Conservation (phyloP, 371 early-diverging fungal genomes). For the Syncephalastrum monosporum region DNA sequence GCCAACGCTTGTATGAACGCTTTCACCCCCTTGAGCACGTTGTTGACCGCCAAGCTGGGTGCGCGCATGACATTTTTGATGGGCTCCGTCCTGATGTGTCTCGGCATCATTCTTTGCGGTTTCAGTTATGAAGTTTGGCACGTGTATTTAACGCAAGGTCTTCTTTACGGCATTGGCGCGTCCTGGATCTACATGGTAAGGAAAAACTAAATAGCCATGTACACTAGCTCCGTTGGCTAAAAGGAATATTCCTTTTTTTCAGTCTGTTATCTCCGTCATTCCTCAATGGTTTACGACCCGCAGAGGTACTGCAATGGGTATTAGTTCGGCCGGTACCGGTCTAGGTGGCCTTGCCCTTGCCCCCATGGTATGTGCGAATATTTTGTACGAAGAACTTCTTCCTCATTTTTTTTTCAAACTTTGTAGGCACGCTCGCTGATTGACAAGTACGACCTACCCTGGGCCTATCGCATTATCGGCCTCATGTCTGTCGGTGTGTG, state of each 20-base stretch:
- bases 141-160: constrained; percentile 51
- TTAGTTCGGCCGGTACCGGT: constrained; percentile 75
- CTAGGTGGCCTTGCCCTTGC: constrained; percentile 62
- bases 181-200: constrained; percentile 38
- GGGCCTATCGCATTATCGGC: constrained; percentile 40
- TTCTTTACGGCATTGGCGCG: constrained; percentile 48
- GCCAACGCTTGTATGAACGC: constrained; percentile 42
- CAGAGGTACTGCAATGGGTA: constrained; percentile 61
- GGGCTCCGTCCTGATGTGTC: constrained; percentile 47
- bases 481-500: constrained; percentile 38
- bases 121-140: constrained; percentile 55
- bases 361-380: constrained; percentile 28
- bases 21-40: constrained; percentile 40
- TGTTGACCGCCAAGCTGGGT: constrained; percentile 40
- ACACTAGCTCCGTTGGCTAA: background rate
- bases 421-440: constrained; percentile 36
- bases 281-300: constrained; percentile 54
- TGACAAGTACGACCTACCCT: constrained; percentile 28
- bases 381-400: background rate
- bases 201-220: background rate
- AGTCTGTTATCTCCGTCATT: constrained; percentile 32
- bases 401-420: background rate
- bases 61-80: constrained; percentile 29
- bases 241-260: background rate
- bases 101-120: constrained; percentile 48